These are phyloP conservation scores for Pisolithus microcarpus DNA, from an alignment of 768 basidiomycete species.

Conservation along the genomic window DNA sequence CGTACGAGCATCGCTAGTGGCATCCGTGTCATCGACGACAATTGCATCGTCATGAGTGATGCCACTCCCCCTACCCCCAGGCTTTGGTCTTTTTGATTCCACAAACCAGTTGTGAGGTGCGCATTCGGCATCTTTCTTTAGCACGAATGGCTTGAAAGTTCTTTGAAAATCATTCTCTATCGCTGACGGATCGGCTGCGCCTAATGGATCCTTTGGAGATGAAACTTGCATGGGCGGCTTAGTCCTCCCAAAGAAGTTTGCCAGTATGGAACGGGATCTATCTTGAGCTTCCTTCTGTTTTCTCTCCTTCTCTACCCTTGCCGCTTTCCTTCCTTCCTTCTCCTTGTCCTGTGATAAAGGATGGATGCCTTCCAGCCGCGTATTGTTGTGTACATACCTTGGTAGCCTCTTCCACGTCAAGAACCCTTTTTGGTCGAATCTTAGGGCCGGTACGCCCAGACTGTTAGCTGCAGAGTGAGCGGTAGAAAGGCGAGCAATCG, in stretches of 20 bases:
- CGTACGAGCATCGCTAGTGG: constrained; percentile 6
- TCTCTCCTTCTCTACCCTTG: constrained; percentile 64
- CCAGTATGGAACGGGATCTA: constrained; percentile 70
- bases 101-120: constrained; percentile 72
- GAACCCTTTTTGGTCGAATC: constrained; percentile 42
- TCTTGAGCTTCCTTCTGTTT: constrained; percentile 63
- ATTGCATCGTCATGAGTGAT: constrained; percentile 42
- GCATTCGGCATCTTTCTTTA: constrained; percentile 67
- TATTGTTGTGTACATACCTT: constrained; percentile 15
- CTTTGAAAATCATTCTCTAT: constrained; percentile 60
- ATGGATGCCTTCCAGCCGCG: constrained; percentile 4
- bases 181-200: constrained; percentile 27
- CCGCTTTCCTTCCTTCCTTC: constrained; percentile 57
- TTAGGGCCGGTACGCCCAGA: constrained; percentile 22
- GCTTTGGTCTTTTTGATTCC: constrained; percentile 20
- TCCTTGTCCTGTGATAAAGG: constrained; percentile 51
- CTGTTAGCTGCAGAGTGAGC: constrained; percentile 7
- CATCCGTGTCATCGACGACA: constrained; percentile 39
- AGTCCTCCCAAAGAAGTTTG: constrained; percentile 69
- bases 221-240: constrained; percentile 28
- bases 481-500: not conserved
- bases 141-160: constrained; percentile 70
- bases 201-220: constrained; percentile 19
- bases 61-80: constrained; percentile 15
- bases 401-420: constrained; percentile 47